Conservation (phyloP, 352 stramenopile species). For the Globisporangium yorkense region DNA sequence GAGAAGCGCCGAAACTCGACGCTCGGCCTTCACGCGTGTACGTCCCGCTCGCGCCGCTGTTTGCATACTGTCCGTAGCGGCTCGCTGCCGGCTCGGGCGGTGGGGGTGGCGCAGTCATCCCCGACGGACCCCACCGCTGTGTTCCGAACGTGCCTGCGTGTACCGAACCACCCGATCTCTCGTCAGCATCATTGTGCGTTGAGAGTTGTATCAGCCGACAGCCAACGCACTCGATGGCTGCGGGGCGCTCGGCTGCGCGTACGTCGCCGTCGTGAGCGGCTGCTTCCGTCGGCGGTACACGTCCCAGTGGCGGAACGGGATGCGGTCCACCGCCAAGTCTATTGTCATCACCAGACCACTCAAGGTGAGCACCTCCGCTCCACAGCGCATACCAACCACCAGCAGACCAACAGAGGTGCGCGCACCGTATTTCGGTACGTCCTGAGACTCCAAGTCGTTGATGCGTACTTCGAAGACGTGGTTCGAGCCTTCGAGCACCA, state of each 20-base stretch:
- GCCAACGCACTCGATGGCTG: neutral
- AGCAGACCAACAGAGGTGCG: neutral
- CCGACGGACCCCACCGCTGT: constrained; percentile 59
- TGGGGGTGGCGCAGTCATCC: constrained; percentile 28
- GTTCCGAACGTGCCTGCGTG: constrained; percentile 46
- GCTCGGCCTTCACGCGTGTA: constrained; percentile 9
- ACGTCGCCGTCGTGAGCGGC: constrained; percentile 26
- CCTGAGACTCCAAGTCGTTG: constrained; percentile 65
- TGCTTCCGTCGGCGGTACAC: constrained; percentile 73
- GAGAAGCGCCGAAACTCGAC: constrained; percentile 10
- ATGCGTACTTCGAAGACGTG: constrained; percentile 80
- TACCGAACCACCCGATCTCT: neutral
- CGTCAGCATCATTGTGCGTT: no score
- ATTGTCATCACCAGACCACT: neutral
- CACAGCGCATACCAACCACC: neutral
- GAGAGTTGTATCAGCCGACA: neutral
- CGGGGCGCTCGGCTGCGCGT: constrained; percentile 30
- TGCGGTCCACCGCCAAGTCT: constrained; percentile 76
- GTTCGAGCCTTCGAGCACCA: constrained; percentile 74
- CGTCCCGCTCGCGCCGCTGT: constrained; percentile 1
- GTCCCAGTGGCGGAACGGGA: constrained; percentile 81
- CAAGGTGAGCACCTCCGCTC: neutral
- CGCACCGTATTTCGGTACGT: constrained; percentile 84
- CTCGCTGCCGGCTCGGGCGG: constrained; percentile 13
- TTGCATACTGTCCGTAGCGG: constrained; percentile 1